Evolutionary conservation across 306 rosid genomes (phyloP), one percentile per base, ranked within the genome.

Genomic region (Cucumis melo): DNA sequence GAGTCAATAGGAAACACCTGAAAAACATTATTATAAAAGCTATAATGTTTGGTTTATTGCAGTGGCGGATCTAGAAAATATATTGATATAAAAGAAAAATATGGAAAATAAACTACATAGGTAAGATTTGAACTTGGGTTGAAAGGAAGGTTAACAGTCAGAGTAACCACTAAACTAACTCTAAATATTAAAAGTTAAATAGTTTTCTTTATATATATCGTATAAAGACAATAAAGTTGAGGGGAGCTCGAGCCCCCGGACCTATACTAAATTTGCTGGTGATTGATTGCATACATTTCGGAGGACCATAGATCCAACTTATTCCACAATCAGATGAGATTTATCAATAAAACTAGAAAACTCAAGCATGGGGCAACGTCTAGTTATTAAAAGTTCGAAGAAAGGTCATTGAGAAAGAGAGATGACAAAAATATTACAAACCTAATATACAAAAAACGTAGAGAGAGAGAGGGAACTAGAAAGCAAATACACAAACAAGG

Each of bases 1-100:
- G 97, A 50, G 98, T 94, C 24, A 94, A 93, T 80, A 94, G 84
- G 86, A 94, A 94, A 76, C 96, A 94, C 90, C 98, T 94, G 93
- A 81, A 80, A 19, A 81, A 70, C 38, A 84, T 80, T 16, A 60
- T 23, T 42, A 23, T 11, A 57, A 58, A 75, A 61, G 32, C 75
- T 70, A 70, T 24, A 46, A 64, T 38, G 24, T 17, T 63, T n/a
- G n/a, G n/a, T n/a, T n/a, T n/a, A n/a, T n/a, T n/a, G n/a, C n/a
- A n/a, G n/a, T n/a, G n/a, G n/a, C n/a, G n/a, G n/a, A n/a, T n/a
- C n/a, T n/a, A n/a, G n/a, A n/a, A n/a, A n/a, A n/a, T n/a, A n/a
- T n/a, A n/a, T n/a, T n/a, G n/a, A n/a, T n/a, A n/a, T n/a, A n/a
- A n/a, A n/a, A n/a, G n/a, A n/a, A n/a, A n/a, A n/a, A n/a, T n/a